A percentile compares a stretch with the other conserved stretches of the same genome.
Evolutionary conservation across 805 yeast species (phyloP).

Genomic region (Ogataea zsoltii): DNA sequence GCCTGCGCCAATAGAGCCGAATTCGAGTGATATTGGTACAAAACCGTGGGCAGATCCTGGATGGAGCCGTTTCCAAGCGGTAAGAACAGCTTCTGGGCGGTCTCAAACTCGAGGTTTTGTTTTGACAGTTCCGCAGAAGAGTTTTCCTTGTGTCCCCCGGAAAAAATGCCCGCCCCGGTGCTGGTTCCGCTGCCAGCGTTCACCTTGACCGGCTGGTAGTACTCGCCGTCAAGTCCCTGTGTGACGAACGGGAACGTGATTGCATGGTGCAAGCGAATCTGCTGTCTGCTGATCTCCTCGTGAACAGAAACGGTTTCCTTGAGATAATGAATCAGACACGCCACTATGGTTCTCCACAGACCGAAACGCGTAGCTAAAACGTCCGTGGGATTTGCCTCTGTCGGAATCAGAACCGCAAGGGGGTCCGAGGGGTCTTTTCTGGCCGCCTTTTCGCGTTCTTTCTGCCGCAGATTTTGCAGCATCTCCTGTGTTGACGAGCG

Average conservation of each 20-base stretch:
- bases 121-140: constrained; percentile 19
- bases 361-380: constrained; percentile 78
- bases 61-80: constrained; percentile 80
- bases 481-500: constrained; percentile 32
- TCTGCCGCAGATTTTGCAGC: constrained; percentile 23
- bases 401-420: constrained; percentile 51
- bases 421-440: constrained; percentile 50
- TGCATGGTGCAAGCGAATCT: constrained; percentile 77
- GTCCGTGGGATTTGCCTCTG: constrained; percentile 78
- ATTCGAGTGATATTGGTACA: constrained; percentile 55
- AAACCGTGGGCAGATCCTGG: constrained; percentile 75
- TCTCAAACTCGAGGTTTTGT: constrained; percentile 36
- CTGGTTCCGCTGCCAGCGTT: constrained; percentile 10
- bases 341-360: constrained; percentile 82
- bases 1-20: constrained; percentile 59
- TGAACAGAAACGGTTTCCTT: constrained; percentile 81
- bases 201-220: constrained; percentile 38
- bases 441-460: constrained; percentile 18
- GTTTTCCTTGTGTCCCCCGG: constrained; percentile 19
- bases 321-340: constrained; percentile 71
- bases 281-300: constrained; percentile 86
- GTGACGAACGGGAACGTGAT: constrained; percentile 55
- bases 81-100: constrained; percentile 55
- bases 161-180: constrained; percentile 6
- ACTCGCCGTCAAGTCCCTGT: constrained; percentile 41